Evolutionary conservation across 2,329 filamentous ascomycete genomes (phyloP).

Genomic region (Pezicula radicicola): DNA sequence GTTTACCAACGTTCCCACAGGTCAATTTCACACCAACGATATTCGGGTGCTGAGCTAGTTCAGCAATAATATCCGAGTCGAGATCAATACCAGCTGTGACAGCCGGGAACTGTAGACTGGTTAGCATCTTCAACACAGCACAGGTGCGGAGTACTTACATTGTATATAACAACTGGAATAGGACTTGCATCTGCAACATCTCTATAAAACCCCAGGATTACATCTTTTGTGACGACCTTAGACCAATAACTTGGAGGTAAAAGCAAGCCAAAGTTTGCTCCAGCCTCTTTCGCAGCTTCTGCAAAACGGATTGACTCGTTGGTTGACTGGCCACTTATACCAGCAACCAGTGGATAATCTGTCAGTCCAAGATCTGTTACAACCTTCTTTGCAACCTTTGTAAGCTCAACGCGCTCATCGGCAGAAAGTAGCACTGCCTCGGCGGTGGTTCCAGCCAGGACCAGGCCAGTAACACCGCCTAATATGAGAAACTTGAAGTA

Average conservation of each 20-base stretch:
- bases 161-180: constrained; percentile 26
- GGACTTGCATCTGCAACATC: constrained; percentile 34
- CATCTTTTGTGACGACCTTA: constrained; percentile 41
- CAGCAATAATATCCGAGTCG: constrained; percentile 20
- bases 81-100: constrained; percentile 31
- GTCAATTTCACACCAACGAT: constrained; percentile 27
- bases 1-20: constrained; percentile 26
- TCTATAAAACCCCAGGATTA: constrained; percentile 32
- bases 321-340: constrained; percentile 36
- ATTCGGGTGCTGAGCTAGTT: constrained; percentile 23
- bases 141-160: constrained; percentile 15
- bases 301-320: constrained; percentile 31
- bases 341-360: constrained; percentile 40
- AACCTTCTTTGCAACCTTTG: constrained; percentile 35
- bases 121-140: constrained; percentile 15
- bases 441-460: constrained; percentile 44
- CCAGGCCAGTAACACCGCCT: constrained; percentile 42
- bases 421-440: constrained; percentile 40
- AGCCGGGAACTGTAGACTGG: constrained; percentile 23
- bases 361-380: constrained; percentile 31
- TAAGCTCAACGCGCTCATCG: constrained; percentile 37
- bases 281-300: constrained; percentile 32
- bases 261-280: constrained; percentile 35
- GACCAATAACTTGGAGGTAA: constrained; percentile 39
- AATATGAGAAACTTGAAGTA: constrained; percentile 72